phyloP scores from a whole-genome alignment of 2,329 filamentous ascomycete species.

The Lithohypha guttulata region DNA sequence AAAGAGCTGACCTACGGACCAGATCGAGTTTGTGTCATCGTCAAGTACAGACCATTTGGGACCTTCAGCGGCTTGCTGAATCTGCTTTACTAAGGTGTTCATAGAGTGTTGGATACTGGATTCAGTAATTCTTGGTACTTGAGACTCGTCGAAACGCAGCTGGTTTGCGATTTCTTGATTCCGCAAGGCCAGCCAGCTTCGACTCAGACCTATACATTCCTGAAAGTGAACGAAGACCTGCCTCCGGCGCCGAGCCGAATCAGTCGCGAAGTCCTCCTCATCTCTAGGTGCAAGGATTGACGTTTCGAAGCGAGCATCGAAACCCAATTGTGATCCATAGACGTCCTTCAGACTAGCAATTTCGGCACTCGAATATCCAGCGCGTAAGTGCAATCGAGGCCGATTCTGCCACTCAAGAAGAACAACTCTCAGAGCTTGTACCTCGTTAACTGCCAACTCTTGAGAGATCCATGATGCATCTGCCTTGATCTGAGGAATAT shows the following conservation, averaged over 20 bases:
- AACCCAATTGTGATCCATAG: constrained; percentile 52
- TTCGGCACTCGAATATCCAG: constrained; percentile 67
- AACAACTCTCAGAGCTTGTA: constrained; percentile 68
- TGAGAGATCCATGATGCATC: constrained; percentile 81
- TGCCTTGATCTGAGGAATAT: constrained; percentile 69
- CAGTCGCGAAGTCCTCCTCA: constrained; percentile 46
- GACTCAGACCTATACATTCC: constrained; percentile 15
- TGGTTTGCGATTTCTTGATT: neutral
- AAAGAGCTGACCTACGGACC: constrained; percentile 5
- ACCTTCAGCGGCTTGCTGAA: neutral
- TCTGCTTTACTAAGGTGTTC: neutral
- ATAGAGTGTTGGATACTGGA: neutral
- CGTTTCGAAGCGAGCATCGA: constrained; percentile 40
- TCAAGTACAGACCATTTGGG: constrained; percentile 4
- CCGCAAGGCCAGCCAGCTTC: constrained; percentile 2
- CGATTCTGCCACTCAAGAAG: constrained; percentile 76
- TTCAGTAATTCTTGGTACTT: neutral
- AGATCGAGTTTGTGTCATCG: constrained; percentile 7
- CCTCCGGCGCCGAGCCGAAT: constrained; percentile 53
- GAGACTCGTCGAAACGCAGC: neutral
- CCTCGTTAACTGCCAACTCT: constrained; percentile 64
- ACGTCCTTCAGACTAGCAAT: constrained; percentile 64
- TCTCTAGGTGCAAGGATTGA: constrained; percentile 13
- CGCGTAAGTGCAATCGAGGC: constrained; percentile 59
- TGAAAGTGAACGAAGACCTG: constrained; percentile 58